Evolutionary conservation across 106 monocot species (phyloP).

Genomic region (Ottelia alismoides): DNA sequence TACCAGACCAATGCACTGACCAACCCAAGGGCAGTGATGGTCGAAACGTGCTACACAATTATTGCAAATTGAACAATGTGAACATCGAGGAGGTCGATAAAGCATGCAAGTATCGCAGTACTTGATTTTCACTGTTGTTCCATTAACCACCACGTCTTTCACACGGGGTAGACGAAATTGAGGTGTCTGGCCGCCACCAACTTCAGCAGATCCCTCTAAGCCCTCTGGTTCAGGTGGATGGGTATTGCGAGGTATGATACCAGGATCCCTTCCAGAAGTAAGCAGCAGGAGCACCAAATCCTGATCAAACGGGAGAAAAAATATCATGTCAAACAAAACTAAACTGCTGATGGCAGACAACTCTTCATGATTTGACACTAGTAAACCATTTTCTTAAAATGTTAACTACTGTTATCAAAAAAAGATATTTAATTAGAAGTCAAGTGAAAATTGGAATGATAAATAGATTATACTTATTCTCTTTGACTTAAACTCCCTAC

Average conservation of each 20-base stretch:
- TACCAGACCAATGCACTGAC: conserved; percentile 93
- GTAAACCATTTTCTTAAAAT: too few relatives aligned
- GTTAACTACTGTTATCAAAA: too few relatives aligned
- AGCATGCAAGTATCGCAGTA: conserved; percentile 98
- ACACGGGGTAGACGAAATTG: conserved; percentile 76
- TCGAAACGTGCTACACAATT: conserved; percentile 91
- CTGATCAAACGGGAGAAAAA: conserved; percentile 21
- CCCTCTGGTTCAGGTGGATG: conserved; percentile 79
- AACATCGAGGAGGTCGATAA: conserved; percentile 93
- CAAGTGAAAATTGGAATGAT: too few relatives aligned
- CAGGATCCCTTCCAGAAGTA: conserved; percentile 78
- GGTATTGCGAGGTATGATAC: conserved; percentile 71
- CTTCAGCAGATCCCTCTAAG: conserved; percentile 37
- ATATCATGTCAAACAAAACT: too few relatives aligned
- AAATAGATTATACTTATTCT: too few relatives aligned
- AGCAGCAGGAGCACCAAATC: conserved; percentile 57
- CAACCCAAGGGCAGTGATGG: conserved; percentile 98
- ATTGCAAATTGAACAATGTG: conserved; percentile 93
- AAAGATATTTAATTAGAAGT: too few relatives aligned
- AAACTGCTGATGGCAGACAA: too few relatives aligned
- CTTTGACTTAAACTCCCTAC: too few relatives aligned
- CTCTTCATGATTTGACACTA: too few relatives aligned
- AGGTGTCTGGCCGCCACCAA: conserved; percentile 43
- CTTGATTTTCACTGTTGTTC: conserved; percentile 71
- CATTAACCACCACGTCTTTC: conserved; percentile 81